Evolutionary conservation across 768 basidiomycete genomes (phyloP).

Genomic region (Kwoniella sp.): DNA sequence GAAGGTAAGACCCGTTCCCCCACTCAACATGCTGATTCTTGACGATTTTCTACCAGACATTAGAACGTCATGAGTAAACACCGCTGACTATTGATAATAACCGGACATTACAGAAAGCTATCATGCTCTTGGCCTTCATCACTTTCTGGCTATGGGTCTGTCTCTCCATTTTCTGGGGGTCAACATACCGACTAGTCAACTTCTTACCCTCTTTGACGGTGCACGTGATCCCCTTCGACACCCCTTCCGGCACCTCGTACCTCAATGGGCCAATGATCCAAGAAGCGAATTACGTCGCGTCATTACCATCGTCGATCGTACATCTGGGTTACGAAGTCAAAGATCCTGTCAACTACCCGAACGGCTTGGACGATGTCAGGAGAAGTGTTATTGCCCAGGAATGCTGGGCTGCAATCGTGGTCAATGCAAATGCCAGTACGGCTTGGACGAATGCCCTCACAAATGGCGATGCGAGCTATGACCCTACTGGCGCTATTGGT

Average conservation of each 20-base stretch:
- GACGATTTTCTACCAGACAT: too few relatives aligned
- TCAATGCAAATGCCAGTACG: constrained; percentile 49
- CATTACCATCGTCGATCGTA: constrained; percentile 24
- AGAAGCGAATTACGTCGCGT: constrained; percentile 31
- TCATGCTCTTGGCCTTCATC: constrained; percentile 24
- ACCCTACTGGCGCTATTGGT: constrained; percentile 47
- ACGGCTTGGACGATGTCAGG: constrained; percentile 36
- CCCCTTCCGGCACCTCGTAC: constrained; percentile 29
- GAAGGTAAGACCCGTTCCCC: constrained; percentile 31
- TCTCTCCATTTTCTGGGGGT: constrained; percentile 50
- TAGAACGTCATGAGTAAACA: too few relatives aligned
- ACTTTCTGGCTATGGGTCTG: constrained; percentile 40
- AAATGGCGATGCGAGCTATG: constrained; percentile 45
- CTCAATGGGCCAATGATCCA: constrained; percentile 41
- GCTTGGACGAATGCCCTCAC: constrained; percentile 44
- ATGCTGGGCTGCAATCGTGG: constrained; percentile 51
- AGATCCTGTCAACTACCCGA: constrained; percentile 37
- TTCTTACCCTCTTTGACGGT: constrained; percentile 44
- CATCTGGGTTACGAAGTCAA: constrained; percentile 44
- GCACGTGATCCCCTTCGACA: constrained; percentile 52
- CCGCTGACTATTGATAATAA: too few relatives aligned
- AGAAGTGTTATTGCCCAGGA: constrained; percentile 35
- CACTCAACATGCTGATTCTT: too few relatives aligned
- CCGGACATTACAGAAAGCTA: constrained; percentile 20
- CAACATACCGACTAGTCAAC: constrained; percentile 29